Evolutionary conservation across 208 protist genomes (phyloP).

Genomic region (Leishmania guyanensis): DNA sequence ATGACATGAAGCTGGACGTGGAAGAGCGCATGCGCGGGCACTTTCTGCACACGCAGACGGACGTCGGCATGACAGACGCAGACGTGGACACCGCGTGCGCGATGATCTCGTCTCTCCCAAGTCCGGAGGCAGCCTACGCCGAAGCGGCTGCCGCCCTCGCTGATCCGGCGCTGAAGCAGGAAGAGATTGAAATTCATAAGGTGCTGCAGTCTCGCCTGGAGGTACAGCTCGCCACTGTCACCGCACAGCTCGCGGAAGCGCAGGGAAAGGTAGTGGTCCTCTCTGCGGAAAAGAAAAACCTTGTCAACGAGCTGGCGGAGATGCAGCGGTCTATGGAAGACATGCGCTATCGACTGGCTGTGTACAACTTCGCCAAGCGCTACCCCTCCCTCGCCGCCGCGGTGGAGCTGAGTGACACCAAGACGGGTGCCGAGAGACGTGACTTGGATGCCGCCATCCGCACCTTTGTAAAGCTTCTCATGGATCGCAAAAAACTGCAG

Average conservation of each 20-base stretch:
- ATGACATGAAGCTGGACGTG: conserved; percentile 90
- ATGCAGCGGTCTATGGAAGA: conserved; percentile 57
- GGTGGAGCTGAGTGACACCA: conserved; percentile 44
- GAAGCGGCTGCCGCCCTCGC: conserved; percentile 40
- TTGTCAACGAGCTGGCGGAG: conserved; percentile 43
- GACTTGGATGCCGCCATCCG: conserved; percentile 61
- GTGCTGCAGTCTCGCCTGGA: conserved; percentile 42
- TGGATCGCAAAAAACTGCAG: conserved; percentile 59
- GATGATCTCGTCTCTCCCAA: conserved; percentile 40
- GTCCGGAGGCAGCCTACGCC: conserved; percentile 33
- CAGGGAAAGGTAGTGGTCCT: conserved; percentile 25
- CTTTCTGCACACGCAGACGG: conserved; percentile 79
- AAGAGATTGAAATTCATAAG: conserved; percentile 68
- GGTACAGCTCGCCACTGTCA: conserved; percentile 27
- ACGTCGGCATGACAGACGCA: conserved; percentile 64
- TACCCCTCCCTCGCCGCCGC: conserved; percentile 48
- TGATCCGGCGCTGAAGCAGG: conserved; percentile 69
- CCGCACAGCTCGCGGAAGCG: conserved; percentile 21
- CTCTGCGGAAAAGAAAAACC: conserved; percentile 15
- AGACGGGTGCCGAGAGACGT: conserved; percentile 53
- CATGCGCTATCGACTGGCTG: conserved; percentile 66
- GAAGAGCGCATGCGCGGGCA: conserved; percentile 76
- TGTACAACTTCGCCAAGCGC: conserved; percentile 68
- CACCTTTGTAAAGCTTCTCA: conserved; percentile 55
- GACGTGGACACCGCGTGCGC: conserved; percentile 44